phyloP scores from a whole-genome alignment of 1,139 yeast genomes.

The Scheffersomyces lignicola region DNA sequence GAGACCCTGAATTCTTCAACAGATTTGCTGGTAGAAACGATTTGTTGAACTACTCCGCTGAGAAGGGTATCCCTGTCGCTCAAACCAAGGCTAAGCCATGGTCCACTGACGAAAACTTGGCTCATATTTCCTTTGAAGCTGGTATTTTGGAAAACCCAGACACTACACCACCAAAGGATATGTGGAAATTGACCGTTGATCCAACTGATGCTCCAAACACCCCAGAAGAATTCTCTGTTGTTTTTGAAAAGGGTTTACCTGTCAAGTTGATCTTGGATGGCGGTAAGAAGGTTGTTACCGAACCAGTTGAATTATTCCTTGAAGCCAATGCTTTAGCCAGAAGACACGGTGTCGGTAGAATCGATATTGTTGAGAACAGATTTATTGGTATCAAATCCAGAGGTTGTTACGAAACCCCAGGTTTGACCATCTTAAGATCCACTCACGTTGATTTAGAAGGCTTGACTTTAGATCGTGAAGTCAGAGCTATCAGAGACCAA shows the following conservation, averaged over 20 bases:
- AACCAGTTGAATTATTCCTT: conserved; percentile 87
- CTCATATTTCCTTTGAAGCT: conserved; percentile 98
- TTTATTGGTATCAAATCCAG: conserved; percentile 98
- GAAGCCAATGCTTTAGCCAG: conserved; percentile 95
- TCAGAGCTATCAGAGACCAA: conserved; percentile 92
- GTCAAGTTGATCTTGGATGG: conserved; percentile 71
- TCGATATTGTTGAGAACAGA: conserved; percentile 98
- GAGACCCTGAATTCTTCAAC: conserved; percentile 91
- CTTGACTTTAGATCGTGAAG: conserved; percentile 94
- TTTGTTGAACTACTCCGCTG: conserved; percentile 87
- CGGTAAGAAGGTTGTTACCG: conserved; percentile 61
- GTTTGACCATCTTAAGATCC: conserved; percentile 87
- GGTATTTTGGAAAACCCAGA: conserved; percentile 98
- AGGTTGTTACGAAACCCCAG: conserved; percentile 99
- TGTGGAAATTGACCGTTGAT: conserved; percentile 98
- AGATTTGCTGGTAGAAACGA: conserved; percentile 98
- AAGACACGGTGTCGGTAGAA: conserved; percentile 99
- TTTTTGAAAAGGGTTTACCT: conserved; percentile 86
- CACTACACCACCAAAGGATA: conserved; percentile 98
- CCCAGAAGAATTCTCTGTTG: conserved; percentile 86
- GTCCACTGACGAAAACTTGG: conserved; percentile 99
- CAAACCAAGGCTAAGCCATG: conserved; percentile 99
- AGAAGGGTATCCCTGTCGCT: conserved; percentile 87
- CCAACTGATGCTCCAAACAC: conserved; percentile 91
- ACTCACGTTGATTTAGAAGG: conserved; percentile 98